Percentiles rank a stretch among this genome's conserved stretches.
Conservation (phyloP, 371 early-diverging fungal genomes). For the Lichtheimia ornata region DNA sequence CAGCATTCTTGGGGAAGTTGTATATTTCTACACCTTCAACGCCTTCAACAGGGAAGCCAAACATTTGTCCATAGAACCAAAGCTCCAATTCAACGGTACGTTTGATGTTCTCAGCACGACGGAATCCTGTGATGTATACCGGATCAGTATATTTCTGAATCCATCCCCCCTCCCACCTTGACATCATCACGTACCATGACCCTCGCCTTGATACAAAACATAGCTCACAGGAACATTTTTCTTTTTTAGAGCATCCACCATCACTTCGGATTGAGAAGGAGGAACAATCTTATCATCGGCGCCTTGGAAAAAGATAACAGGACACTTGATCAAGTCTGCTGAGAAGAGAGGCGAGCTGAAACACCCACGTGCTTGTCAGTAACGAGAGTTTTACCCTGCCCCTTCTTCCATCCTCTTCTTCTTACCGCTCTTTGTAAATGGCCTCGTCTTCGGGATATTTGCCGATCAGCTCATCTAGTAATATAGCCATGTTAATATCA, state of each 20-base stretch:
- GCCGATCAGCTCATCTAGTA: constrained; percentile 56
- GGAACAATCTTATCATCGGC: constrained; percentile 79
- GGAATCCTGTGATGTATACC: constrained; percentile 28
- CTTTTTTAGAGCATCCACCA: constrained; percentile 66
- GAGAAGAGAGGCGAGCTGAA: constrained; percentile 57
- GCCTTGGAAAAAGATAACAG: constrained; percentile 78
- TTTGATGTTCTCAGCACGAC: constrained; percentile 49
- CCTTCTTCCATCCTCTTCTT: too few relatives aligned
- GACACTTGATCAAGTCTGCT: constrained; percentile 62
- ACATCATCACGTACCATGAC: constrained; percentile 49
- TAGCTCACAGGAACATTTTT: constrained; percentile 69
- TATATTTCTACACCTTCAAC: constrained; percentile 45
- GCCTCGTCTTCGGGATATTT: constrained; percentile 59
- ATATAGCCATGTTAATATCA: neutral
- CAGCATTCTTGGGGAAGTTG: constrained; percentile 22
- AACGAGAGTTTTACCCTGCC: too few relatives aligned
- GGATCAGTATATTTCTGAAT: neutral
- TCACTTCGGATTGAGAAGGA: constrained; percentile 72
- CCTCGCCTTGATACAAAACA: constrained; percentile 71
- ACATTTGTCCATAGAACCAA: constrained; percentile 57
- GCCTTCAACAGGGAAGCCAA: constrained; percentile 46
- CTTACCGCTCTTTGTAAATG: constrained; percentile 53
- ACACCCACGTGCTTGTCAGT: neutral
- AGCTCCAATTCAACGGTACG: constrained; percentile 51
- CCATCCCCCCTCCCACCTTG: neutral